phyloP scores from a whole-genome alignment of 2,329 filamentous ascomycete genomes.

The Mycogone perniciosa region DNA sequence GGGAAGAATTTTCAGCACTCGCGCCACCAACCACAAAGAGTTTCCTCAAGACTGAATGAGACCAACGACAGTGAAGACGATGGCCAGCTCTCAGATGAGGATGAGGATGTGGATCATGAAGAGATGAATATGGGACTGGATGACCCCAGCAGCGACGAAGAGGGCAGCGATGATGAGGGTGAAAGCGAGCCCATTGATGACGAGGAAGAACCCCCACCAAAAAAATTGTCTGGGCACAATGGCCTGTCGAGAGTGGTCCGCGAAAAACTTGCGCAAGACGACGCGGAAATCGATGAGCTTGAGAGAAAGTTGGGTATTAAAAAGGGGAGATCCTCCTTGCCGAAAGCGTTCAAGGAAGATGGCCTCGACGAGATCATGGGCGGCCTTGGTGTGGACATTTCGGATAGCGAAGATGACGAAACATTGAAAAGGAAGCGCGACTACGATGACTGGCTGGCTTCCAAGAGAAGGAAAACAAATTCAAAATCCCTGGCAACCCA shows the following conservation, averaged over 20 bases:
- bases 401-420: conserved; percentile 44
- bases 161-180: conserved; percentile 19
- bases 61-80: neutral
- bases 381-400: conserved; percentile 46
- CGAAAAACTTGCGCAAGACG: conserved; percentile 69
- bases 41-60: too few relatives aligned
- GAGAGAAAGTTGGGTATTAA: conserved; percentile 83
- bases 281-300: conserved; percentile 78
- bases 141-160: conserved; percentile 17
- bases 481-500: conserved; percentile 13
- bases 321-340: conserved; percentile 66
- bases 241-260: conserved; percentile 17
- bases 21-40: neutral
- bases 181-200: conserved; percentile 20
- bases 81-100: neutral
- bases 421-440: conserved; percentile 56
- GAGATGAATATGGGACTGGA: conserved; percentile 8
- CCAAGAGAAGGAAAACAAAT: conserved; percentile 34
- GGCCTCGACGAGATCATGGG: conserved; percentile 74
- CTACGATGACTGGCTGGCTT: conserved; percentile 54
- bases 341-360: conserved; percentile 71
- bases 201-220: neutral
- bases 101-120: conserved; percentile 6
- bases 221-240: neutral
- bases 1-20: neutral